Conservation (phyloP, 2,329 filamentous ascomycete species). For the Trichoderma citrinoviride region DNA sequence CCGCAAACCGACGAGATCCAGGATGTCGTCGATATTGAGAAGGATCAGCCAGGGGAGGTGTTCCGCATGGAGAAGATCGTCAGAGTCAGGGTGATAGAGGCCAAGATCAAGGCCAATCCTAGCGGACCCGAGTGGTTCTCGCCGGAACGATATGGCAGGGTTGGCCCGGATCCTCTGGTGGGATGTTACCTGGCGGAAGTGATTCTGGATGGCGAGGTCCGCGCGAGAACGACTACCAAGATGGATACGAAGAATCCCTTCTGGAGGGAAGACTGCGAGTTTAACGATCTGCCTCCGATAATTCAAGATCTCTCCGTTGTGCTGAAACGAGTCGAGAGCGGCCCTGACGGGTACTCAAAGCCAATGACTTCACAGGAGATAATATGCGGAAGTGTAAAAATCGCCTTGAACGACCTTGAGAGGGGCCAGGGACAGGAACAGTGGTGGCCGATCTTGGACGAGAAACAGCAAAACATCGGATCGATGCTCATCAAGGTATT, state of each 20-base stretch:
- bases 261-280: slow-evolving; percentile 80
- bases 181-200: slow-evolving; percentile 79
- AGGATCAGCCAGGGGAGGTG: slow-evolving; percentile 46
- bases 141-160: slow-evolving; percentile 26
- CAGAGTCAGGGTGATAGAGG: slow-evolving; percentile 58
- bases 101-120: slow-evolving; percentile 51
- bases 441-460: slow-evolving; percentile 81
- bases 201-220: slow-evolving; percentile 73
- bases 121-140: slow-evolving; percentile 27
- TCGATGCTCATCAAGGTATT: slow-evolving; percentile 81
- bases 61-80: slow-evolving; percentile 64
- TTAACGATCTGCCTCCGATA: slow-evolving; percentile 67
- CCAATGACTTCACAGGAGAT: slow-evolving; percentile 48
- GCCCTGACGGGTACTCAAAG: slow-evolving; percentile 42
- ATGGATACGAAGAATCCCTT: slow-evolving; percentile 70
- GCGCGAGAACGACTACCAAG: slow-evolving; percentile 72
- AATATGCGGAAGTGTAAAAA: slow-evolving; percentile 71
- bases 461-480: slow-evolving; percentile 71
- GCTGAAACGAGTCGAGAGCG: slow-evolving; percentile 63
- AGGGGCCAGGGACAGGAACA: slow-evolving; percentile 76
- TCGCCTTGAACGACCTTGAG: slow-evolving; percentile 75
- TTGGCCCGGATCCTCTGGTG: slow-evolving; percentile 44
- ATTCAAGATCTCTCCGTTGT: slow-evolving; percentile 68
- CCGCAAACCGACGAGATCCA: slow-evolving; percentile 43
- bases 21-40: slow-evolving; percentile 40